Evolutionary conservation across 1,284 basidiomycete genomes (phyloP).

Genomic region (Schizophyllum amplum): DNA sequence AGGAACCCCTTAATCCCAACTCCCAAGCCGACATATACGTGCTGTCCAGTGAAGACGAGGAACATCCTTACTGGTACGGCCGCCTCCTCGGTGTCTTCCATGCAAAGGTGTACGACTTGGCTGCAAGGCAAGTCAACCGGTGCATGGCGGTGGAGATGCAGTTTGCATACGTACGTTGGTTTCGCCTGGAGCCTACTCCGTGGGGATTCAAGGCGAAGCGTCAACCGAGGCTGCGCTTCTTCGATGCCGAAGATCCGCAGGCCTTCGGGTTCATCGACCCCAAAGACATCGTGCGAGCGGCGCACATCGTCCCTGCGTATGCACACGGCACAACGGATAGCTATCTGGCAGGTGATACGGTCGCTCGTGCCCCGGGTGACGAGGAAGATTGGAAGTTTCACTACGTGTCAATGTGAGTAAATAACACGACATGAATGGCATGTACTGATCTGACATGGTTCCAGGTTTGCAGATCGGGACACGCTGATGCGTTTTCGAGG

Average conservation of each 20-base stretch:
- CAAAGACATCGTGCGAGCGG: constrained; percentile 17
- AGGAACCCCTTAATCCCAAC: constrained; percentile 15
- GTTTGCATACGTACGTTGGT: constrained; percentile 24
- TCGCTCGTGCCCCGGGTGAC: constrained; percentile 1
- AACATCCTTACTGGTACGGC: constrained; percentile 14
- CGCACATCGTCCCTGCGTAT: constrained; percentile 23
- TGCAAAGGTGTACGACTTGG: constrained; percentile 13
- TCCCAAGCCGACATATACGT: constrained; percentile 10
- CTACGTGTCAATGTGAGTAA: background rate
- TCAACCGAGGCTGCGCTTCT: constrained; percentile 16
- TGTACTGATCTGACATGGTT: background rate
- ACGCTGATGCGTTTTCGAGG: constrained; percentile 11
- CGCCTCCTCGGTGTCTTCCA: constrained; percentile 16
- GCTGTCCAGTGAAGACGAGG: constrained; percentile 5
- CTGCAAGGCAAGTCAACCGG: background rate
- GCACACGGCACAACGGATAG: constrained; percentile 9
- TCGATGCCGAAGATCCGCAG: constrained; percentile 8
- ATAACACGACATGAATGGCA: background rate
- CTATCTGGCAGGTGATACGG: background rate
- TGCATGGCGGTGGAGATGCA: constrained; percentile 10
- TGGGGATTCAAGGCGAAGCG: constrained; percentile 13
- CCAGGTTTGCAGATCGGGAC: constrained; percentile 11
- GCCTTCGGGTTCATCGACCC: constrained; percentile 27
- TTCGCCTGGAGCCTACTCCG: constrained; percentile 7
- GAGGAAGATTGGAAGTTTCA: background rate